Base-by-base conservation (phyloP, 2,329 filamentous ascomycete genomes). In the Monilinia vaccinii-corymbosi region DNA sequence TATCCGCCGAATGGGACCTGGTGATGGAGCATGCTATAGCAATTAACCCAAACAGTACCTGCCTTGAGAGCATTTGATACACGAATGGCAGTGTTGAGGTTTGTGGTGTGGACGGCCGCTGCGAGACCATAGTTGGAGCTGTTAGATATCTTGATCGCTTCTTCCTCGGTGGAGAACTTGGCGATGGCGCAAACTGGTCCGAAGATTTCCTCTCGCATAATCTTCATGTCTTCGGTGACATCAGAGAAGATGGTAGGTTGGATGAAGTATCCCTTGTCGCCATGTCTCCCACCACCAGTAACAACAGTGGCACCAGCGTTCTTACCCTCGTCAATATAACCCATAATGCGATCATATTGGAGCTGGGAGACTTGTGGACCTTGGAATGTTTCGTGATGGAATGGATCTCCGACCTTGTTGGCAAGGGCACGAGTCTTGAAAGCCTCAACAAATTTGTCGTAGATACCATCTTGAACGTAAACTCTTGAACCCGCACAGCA, bases 161-260 rank as follows among this genome's bases (percentile, higher is more conserved):
- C 86, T 56, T 84, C 85, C 74, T 86, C 81, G 69, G 78, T 82
- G 75, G 82, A 83, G 78, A 89, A 88, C 75, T 88, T 88, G 73
- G 82, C 77, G 71, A 89, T 84, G 63, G 82, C 78, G 77, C 84
- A 87, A 64, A 89, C 86, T 44, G 86, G 86, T 61, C 86, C 86
- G 73, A 89, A 89, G 73, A 89, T 88, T 74, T 89, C 86, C 73
- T 88, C 85, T 75, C 87, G 81, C 72, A 86, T 80, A 69, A 89
- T 88, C 79, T 85, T 87, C 85, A 88, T 88, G 73, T 88, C 80
- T 64, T 84, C 80, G 50, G 78, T 82, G 65, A 88, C 85, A 70
- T 86, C 81, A 69, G 82, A 81, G 80, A 89, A 88, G 76, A 89
- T 85, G 67, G 86, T 89, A 10, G 86, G 86, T 75, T 87, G 77